These are phyloP conservation scores for Zopfochytrium polystomum DNA, from an alignment of 371 early-diverging fungal species.

Conservation along the genomic window DNA sequence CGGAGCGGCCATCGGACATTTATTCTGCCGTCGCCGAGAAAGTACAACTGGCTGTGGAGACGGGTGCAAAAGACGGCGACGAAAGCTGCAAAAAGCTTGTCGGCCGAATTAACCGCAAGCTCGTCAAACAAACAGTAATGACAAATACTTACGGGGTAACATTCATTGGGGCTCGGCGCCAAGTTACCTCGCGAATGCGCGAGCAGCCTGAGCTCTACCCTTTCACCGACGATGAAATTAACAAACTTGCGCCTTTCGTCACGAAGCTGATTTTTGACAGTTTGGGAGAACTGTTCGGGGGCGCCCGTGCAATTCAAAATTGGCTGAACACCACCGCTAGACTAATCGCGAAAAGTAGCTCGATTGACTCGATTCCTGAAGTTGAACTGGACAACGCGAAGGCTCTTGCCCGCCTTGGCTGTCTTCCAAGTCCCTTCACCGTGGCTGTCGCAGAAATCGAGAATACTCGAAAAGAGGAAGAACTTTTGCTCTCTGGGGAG, in stretches of 20 bases:
- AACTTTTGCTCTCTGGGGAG: no score
- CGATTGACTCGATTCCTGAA: slow-evolving; percentile 46
- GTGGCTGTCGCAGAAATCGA: slow-evolving; percentile 17
- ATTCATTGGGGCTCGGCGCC: slow-evolving; percentile 86
- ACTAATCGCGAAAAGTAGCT: slow-evolving; percentile 77
- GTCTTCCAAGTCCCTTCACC: slow-evolving; percentile 28
- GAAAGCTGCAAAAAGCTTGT: slow-evolving; percentile 38
- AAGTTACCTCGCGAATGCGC: slow-evolving; percentile 76
- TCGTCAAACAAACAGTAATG: slow-evolving; percentile 99
- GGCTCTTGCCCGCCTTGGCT: slow-evolving; percentile 33
- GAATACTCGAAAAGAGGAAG: neutral
- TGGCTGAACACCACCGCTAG: slow-evolving; percentile 91
- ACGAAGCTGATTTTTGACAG: slow-evolving; percentile 80
- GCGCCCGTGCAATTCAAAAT: slow-evolving; percentile 83
- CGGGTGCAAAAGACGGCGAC: slow-evolving; percentile 57
- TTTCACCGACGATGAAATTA: slow-evolving; percentile 41
- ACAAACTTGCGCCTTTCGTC: slow-evolving; percentile 57
- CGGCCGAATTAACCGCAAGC: slow-evolving; percentile 76
- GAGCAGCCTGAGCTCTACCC: slow-evolving; percentile 30
- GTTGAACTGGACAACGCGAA: slow-evolving; percentile 33
- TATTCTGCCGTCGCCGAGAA: slow-evolving; percentile 85
- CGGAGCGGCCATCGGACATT: slow-evolving; percentile 89
- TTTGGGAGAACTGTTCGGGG: slow-evolving; percentile 60
- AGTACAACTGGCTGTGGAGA: slow-evolving; percentile 67
- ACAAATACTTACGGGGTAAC: slow-evolving; percentile 98